phyloP scores from a whole-genome alignment of 257 asterid species.

The Prunella vulgaris region DNA sequence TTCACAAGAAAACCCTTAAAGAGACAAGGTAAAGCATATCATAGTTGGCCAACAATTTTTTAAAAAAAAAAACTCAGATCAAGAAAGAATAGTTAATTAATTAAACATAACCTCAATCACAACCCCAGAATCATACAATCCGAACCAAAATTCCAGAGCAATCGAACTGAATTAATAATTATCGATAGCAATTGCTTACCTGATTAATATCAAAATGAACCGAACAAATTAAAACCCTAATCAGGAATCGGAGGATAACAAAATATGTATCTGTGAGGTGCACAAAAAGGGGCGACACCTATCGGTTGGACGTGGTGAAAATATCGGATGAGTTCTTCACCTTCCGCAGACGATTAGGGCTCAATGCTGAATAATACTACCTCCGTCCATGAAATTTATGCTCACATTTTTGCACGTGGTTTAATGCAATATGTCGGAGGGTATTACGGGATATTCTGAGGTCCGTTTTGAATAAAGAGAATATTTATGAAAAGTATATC shows the following conservation, averaged over 20 bases:
- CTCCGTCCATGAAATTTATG: too few species aligned
- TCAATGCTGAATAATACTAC: too few species aligned
- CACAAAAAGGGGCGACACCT: neutral
- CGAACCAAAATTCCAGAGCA: slow-evolving; percentile 4
- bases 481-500: too few species aligned
- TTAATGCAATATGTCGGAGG: too few species aligned
- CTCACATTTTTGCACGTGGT: too few species aligned
- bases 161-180: neutral
- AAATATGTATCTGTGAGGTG: neutral
- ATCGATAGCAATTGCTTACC: slow-evolving; percentile 18
- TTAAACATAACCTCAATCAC: neutral
- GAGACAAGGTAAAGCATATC: neutral
- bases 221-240: slow-evolving; percentile 21
- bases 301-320: neutral
- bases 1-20: neutral
- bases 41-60: neutral
- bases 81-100: neutral
- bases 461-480: too few species aligned
- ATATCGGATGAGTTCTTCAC: neutral
- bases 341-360: neutral
- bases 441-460: too few species aligned
- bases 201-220: slow-evolving; percentile 1
- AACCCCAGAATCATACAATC: neutral
- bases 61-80: slow-evolving; percentile 1
- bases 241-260: neutral